These are phyloP conservation scores for Linderniella brevidens DNA, from an alignment of 257 asterid genomes.

Conservation along the genomic window DNA sequence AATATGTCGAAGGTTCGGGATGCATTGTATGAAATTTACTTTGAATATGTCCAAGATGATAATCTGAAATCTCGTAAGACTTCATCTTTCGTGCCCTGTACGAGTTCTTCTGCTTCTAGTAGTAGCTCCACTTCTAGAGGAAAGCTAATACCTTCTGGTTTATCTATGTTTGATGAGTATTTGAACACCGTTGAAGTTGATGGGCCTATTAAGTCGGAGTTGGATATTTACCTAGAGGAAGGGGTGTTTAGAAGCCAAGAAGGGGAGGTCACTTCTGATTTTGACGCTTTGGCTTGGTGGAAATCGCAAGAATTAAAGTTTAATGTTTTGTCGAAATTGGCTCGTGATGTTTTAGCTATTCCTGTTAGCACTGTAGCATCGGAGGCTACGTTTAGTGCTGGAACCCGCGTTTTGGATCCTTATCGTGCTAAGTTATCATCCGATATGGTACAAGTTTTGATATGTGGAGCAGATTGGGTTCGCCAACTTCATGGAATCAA, in stretches of 20 bases:
- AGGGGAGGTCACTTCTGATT: neutral
- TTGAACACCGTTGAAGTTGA: neutral
- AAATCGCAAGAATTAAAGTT: neutral
- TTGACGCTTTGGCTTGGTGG: neutral
- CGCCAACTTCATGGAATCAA: constrained; percentile 1
- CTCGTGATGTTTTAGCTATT: too few species aligned
- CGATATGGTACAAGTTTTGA: neutral
- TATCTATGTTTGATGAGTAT: neutral
- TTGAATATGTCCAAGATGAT: neutral
- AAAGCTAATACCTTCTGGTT: neutral
- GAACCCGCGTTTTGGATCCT: neutral
- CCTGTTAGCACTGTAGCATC: neutral
- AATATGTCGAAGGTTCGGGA: neutral
- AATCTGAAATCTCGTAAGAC: neutral
- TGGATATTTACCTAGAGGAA: too few species aligned
- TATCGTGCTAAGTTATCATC: too few species aligned
- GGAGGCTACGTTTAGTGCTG: neutral
- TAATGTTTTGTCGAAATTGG: neutral
- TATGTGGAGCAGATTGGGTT: neutral
- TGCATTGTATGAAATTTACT: neutral
- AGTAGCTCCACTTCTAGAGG: neutral
- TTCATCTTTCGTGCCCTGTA: too few species aligned
- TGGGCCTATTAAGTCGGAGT: too few species aligned
- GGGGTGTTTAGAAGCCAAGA: neutral
- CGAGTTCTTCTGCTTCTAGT: neutral